A percentile compares a stretch with the other conserved stretches of the same genome.
phyloP scores from a whole-genome alignment of 2,329 filamentous ascomycete genomes.

The Neocatenulostroma microsporum region DNA sequence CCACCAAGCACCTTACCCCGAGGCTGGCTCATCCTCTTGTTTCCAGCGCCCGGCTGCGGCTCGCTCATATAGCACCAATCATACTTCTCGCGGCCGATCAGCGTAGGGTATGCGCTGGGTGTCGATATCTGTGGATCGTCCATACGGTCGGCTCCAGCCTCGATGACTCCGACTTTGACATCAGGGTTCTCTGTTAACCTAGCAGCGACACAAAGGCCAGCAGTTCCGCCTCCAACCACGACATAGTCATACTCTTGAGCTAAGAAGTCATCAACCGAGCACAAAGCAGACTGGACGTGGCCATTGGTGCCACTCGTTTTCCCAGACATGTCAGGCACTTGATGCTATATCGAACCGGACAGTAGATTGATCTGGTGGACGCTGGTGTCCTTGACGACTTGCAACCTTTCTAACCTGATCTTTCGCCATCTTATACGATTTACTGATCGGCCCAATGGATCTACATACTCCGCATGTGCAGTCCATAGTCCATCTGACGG shows the following conservation, averaged over 20 bases:
- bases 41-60: conserved; percentile 12
- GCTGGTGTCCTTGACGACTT: too few species aligned
- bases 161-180: conserved; percentile 25
- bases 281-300: conserved; percentile 18
- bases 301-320: conserved; percentile 12
- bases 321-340: conserved; percentile 14
- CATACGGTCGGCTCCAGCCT: conserved; percentile 23
- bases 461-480: too few species aligned
- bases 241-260: conserved; percentile 22
- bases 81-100: conserved; percentile 28
- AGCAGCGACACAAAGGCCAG: conserved; percentile 15
- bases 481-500: too few species aligned
- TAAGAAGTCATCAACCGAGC: conserved; percentile 22
- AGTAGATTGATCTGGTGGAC: too few species aligned
- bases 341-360: too few species aligned
- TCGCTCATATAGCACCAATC: conserved; percentile 27
- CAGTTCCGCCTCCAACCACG: conserved; percentile 15
- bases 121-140: conserved; percentile 26
- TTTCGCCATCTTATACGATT: too few species aligned
- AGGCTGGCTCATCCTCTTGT: conserved; percentile 15
- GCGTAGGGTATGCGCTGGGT: conserved; percentile 25
- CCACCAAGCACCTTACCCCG: conserved; percentile 20
- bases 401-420: too few species aligned
- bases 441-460: too few species aligned
- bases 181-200: conserved; percentile 16